A percentile compares a stretch with the other conserved stretches of the same genome.
Evolutionary conservation across 2,329 filamentous ascomycete genomes (phyloP).

Genomic region (Alternaria sp.): DNA sequence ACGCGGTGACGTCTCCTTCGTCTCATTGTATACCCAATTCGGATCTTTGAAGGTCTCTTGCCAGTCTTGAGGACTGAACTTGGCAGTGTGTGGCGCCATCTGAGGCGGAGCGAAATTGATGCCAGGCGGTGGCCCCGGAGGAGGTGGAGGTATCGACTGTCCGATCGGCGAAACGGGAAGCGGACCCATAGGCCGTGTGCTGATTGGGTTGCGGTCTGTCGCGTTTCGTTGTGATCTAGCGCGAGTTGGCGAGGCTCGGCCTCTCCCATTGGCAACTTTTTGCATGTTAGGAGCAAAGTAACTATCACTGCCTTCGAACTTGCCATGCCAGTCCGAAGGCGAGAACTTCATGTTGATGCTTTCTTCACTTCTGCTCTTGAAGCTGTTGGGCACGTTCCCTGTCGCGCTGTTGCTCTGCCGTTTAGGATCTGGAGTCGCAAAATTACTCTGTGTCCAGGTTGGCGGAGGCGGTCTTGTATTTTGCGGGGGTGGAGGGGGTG

Average conservation of each 20-base stretch:
- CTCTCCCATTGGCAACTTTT: constrained; percentile 35
- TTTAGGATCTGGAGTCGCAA: constrained; percentile 32
- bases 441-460: constrained; percentile 27
- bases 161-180: constrained; percentile 33
- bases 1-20: constrained; percentile 45
- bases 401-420: constrained; percentile 25
- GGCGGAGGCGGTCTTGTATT: constrained; percentile 30
- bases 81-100: constrained; percentile 41
- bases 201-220: constrained; percentile 28
- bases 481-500: constrained; percentile 26
- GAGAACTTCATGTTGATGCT: constrained; percentile 61
- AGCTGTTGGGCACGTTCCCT: constrained; percentile 37
- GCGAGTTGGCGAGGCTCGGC: constrained; percentile 44
- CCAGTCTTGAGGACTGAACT: constrained; percentile 56
- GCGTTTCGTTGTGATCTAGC: constrained; percentile 40
- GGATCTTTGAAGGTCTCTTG: constrained; percentile 55
- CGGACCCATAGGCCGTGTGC: constrained; percentile 32
- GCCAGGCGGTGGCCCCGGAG: constrained; percentile 41
- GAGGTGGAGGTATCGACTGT: constrained; percentile 43
- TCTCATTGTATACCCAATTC: constrained; percentile 48
- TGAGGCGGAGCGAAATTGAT: constrained; percentile 33
- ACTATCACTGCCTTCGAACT: constrained; percentile 54
- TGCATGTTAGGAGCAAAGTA: constrained; percentile 53
- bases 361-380: constrained; percentile 59
- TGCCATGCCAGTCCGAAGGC: constrained; percentile 57